Base-by-base conservation (phyloP, 495 filamentous ascomycete genomes). In the Neurospora sp. region DNA sequence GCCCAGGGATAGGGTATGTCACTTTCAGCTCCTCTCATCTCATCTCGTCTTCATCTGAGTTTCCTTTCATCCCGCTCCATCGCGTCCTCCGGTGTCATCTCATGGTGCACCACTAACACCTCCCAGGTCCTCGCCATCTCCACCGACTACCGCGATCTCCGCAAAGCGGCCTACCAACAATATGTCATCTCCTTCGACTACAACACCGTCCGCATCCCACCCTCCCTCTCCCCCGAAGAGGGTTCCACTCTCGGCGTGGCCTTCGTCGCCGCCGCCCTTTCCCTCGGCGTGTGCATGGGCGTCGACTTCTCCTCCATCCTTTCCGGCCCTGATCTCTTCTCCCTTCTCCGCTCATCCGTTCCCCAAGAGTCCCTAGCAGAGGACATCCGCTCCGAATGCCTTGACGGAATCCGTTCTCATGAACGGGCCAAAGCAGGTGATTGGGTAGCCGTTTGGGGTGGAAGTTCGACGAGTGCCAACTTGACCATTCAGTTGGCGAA, bases 381-480 rank as follows among this genome's bases (percentile, higher is more conserved):
- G 37, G 89, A 92, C 76, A 85, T 91, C 40, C 76, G 82, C 18
- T 74, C 81, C 2, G 89, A 92, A 71, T 87, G 85, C 46, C 86
- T 90, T 39, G 79, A 85, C 11, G 78, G 82, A 6, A 83, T 86
- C 39, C 70, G 72, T 10, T 75, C 79, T 14, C 75, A 79, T 12
- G 88, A 89, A 73, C 81, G 85, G 41, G 82, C 85, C 2, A 79
- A 80, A 69, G 49, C 74, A 10, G 89, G 88, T 0, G 90, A 92
- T 39, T 93, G 90, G 90, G 78, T 93, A 72, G 89, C 86, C 12
- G 87, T 92, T 16, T 93, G 90, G 90, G 91, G 90, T 76, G 90
- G 90, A 87, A 83, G 80, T 1, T 90, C 89, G 44, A 90, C 87
- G 2, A 90, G 89, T 5, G 90, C 89, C 0, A 84, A 86, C 69